Base-by-base conservation (phyloP, 306 rosid genomes). In the cucumber (Cucumis sativus) region DNA sequence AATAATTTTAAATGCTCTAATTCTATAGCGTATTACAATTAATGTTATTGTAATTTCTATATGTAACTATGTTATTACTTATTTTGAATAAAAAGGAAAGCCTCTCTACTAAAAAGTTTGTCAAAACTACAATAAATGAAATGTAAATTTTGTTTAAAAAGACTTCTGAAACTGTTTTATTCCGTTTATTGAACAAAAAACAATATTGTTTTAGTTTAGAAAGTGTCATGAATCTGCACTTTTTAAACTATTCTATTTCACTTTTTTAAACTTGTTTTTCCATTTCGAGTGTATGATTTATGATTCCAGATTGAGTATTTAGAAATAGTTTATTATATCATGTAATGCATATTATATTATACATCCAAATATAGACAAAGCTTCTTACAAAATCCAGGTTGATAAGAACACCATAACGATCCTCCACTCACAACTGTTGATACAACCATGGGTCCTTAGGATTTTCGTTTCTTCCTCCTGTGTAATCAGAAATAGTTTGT, bases 361-460 rank as follows among this genome's bases (percentile, higher is more conserved):
- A 37, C 15, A 10, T 65, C 8, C 45, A 41, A 20, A 23, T 51
- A 51, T 17, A 52, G 43, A 16, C 62, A 30, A 49, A 71, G 6
- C 33, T 51, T 52, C 25, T 52, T 28, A 18, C 17, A 30, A 52
- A 47, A 52, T 28, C 61, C 77, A 72, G 16, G 21, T 72, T 16
- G 28, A 72, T 18, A 8, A 28, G 28, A 72, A 14, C 4, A 52
- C 21, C 58, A 28, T 51, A 25, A 25, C 4, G 15, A 25, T 47
- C 41, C 43, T 40, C 57, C 43, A 49, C 33, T 87, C 77, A 93
- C 54, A 90, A 89, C 87, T 88, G 91, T 82, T 91, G 98, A 83
- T 93, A 80, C 58, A 93, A 96, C 88, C 41, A 79, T 11, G 87
- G 84, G 37, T 85, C 92, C 78, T 21, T 86, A 13, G 88, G 89